These are phyloP conservation scores for Fusarium sororula DNA, from an alignment of 2,329 filamentous ascomycete species.

Conservation along the genomic window DNA sequence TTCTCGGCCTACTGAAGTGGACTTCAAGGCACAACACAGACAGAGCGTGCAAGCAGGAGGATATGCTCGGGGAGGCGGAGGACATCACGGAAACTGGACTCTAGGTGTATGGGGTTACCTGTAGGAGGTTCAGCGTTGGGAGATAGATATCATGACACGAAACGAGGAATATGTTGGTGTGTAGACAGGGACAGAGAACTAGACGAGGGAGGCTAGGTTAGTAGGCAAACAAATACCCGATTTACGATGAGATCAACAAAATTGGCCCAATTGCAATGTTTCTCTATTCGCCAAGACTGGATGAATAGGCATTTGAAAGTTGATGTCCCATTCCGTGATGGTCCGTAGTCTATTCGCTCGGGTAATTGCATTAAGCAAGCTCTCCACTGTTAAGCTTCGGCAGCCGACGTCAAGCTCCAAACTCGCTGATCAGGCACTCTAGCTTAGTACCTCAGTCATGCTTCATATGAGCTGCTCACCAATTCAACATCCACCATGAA, in stretches of 20 bases:
- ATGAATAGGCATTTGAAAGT: background rate
- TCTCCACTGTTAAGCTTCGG: slow-evolving; percentile 32
- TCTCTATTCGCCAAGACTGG: background rate
- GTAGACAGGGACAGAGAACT: background rate
- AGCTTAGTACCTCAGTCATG: slow-evolving; percentile 9
- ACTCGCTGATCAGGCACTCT: slow-evolving; percentile 13
- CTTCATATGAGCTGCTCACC: slow-evolving; percentile 36
- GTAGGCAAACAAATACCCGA: slow-evolving; percentile 27
- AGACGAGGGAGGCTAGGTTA: background rate
- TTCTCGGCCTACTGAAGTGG: slow-evolving; percentile 66
- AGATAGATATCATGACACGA: background rate
- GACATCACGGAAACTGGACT: slow-evolving; percentile 65
- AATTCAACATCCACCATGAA: slow-evolving; percentile 45
- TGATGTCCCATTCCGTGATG: slow-evolving; percentile 22
- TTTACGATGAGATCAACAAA: background rate
- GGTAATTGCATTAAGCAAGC: slow-evolving; percentile 46
- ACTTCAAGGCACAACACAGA: slow-evolving; percentile 65
- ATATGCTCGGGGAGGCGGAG: slow-evolving; percentile 50
- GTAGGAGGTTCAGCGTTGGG: slow-evolving; percentile 36
- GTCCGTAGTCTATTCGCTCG: slow-evolving; percentile 28
- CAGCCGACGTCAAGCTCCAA: slow-evolving; percentile 26
- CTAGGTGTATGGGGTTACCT: slow-evolving; percentile 69
- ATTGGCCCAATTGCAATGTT: background rate
- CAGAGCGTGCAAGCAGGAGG: slow-evolving; percentile 71
- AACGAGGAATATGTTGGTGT: background rate